Percentiles rank a stretch among this genome's conserved stretches.
These are phyloP conservation scores for Kernera saxatilis DNA, from an alignment of 345 rosid genomes.

Conservation along the genomic window DNA sequence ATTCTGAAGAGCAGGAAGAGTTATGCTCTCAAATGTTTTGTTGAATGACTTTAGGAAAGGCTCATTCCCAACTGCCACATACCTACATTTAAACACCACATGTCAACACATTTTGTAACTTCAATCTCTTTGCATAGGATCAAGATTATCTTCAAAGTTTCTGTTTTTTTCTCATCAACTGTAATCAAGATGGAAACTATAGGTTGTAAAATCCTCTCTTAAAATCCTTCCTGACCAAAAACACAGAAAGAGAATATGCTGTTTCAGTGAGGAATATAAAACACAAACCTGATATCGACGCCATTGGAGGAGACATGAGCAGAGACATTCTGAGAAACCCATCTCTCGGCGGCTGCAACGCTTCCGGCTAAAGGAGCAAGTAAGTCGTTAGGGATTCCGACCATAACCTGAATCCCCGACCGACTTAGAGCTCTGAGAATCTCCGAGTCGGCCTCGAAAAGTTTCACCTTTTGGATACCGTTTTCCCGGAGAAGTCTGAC, in stretches of 20 bases:
- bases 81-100: conserved; percentile 27
- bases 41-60: conserved; percentile 53
- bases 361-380: conserved; percentile 46
- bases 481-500: conserved; percentile 54
- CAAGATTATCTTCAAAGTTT: background rate
- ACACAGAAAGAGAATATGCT: background rate
- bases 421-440: conserved; percentile 44
- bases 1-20: conserved; percentile 61
- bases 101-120: background rate
- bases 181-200: background rate
- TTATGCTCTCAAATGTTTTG: conserved; percentile 39
- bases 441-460: conserved; percentile 60
- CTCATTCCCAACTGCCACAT: conserved; percentile 70
- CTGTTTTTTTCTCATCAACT: background rate
- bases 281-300: conserved; percentile 58
- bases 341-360: conserved; percentile 55
- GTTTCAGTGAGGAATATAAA: background rate
- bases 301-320: conserved; percentile 46
- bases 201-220: background rate
- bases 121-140: background rate
- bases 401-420: conserved; percentile 72
- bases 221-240: background rate
- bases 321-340: conserved; percentile 71
- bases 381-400: conserved; percentile 74
- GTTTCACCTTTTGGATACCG: conserved; percentile 61